phyloP scores from a whole-genome alignment of 1,139 yeast species.

The Yamadazyma dushanensis region DNA sequence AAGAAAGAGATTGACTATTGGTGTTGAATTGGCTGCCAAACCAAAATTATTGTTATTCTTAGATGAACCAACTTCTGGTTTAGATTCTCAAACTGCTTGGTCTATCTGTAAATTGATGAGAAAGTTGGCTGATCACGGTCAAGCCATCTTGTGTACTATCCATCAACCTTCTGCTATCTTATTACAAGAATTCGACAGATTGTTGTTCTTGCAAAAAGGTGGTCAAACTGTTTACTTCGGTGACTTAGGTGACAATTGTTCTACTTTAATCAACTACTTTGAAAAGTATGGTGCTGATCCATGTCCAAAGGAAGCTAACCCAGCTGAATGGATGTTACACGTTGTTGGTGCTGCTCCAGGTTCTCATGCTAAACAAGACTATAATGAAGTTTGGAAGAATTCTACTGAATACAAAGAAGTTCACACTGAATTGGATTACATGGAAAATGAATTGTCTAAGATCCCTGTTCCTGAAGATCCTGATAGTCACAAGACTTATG shows the following conservation, averaged over 20 bases:
- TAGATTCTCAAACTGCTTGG: constrained; percentile 93
- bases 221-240: constrained; percentile 83
- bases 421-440: constrained; percentile 21
- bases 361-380: constrained; percentile 31
- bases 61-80: constrained; percentile 93
- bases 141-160: constrained; percentile 79
- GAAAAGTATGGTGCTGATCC: constrained; percentile 66
- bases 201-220: constrained; percentile 70
- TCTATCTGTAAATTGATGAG: constrained; percentile 77
- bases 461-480: constrained; percentile 23
- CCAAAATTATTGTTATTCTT: constrained; percentile 78
- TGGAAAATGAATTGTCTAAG: constrained; percentile 28
- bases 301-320: constrained; percentile 49
- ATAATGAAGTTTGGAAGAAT: constrained; percentile 31
- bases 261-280: constrained; percentile 64
- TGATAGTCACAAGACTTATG: constrained; percentile 23
- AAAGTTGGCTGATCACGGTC: constrained; percentile 75
- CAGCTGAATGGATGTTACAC: constrained; percentile 59
- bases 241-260: constrained; percentile 67
- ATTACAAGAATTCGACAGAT: constrained; percentile 75
- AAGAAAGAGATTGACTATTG: constrained; percentile 79
- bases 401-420: constrained; percentile 25
- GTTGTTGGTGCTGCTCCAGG: constrained; percentile 47
- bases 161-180: constrained; percentile 83
- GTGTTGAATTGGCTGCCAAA: constrained; percentile 86